A percentile compares a stretch with the other conserved stretches of the same genome.
Evolutionary conservation across 2,329 filamentous ascomycete species (phyloP).

Genomic region (Seiridium cupressi): DNA sequence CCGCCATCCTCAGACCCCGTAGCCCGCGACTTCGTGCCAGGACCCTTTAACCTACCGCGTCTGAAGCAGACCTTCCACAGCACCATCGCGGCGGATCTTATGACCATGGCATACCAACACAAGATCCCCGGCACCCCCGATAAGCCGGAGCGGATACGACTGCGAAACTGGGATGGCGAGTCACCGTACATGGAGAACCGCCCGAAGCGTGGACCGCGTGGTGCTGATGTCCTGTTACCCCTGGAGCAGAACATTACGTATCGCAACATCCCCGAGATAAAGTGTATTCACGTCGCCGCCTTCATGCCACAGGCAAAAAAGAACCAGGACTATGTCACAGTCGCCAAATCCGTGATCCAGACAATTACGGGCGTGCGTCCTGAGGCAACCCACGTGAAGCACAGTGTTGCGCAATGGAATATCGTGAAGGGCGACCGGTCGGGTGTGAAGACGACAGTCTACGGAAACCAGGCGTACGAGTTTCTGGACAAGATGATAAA

Average conservation of each 20-base stretch:
- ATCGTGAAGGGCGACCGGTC: conserved; percentile 69
- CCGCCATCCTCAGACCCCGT: conserved; percentile 82
- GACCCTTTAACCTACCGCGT: conserved; percentile 85
- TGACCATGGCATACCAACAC: conserved; percentile 87
- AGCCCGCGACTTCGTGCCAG: conserved; percentile 84
- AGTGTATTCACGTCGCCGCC: conserved; percentile 76
- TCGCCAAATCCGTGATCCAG: conserved; percentile 81
- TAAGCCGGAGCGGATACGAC: conserved; percentile 55
- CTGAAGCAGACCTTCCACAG: conserved; percentile 87
- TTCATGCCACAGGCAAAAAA: conserved; percentile 68
- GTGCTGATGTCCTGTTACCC: conserved; percentile 68
- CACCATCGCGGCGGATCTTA: conserved; percentile 82
- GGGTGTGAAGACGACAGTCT: conserved; percentile 74
- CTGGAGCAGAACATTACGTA: conserved; percentile 75
- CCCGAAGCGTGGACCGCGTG: conserved; percentile 79
- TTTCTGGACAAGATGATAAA: conserved; percentile 90
- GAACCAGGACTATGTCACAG: conserved; percentile 74
- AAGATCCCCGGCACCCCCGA: conserved; percentile 70
- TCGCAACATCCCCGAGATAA: conserved; percentile 80
- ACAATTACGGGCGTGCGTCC: conserved; percentile 79
- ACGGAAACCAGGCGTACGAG: conserved; percentile 79
- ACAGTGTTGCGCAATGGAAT: conserved; percentile 72
- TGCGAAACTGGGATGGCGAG: conserved; percentile 84
- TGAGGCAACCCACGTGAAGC: conserved; percentile 65
- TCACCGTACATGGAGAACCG: conserved; percentile 95